Percentiles rank a stretch among this genome's conserved stretches.
Conservation (phyloP, 768 basidiomycete species). For the Saitozyma podzolica region DNA sequence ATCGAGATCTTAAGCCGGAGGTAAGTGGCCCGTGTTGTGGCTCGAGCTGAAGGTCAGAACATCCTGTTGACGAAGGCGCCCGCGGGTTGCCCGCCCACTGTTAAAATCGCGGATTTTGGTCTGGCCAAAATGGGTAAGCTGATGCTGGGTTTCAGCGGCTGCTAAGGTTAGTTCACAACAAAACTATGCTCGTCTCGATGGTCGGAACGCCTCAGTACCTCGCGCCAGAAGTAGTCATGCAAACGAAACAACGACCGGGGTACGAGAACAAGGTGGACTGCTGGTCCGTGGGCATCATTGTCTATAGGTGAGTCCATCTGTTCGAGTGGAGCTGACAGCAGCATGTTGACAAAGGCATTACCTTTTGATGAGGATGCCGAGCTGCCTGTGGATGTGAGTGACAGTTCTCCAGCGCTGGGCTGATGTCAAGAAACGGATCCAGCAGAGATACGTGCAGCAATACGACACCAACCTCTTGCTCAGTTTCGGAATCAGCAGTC, state of each 20-base stretch:
- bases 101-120: constrained; percentile 95
- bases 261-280: constrained; percentile 90
- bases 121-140: constrained; percentile 70
- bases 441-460: constrained; percentile 31
- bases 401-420: not conserved
- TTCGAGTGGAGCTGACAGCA: constrained; percentile 15
- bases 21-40: constrained; percentile 6
- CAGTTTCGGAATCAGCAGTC: constrained; percentile 53
- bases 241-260: constrained; percentile 60
- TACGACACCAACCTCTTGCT: constrained; percentile 65
- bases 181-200: constrained; percentile 68
- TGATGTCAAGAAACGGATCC: constrained; percentile 43
- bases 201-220: constrained; percentile 95
- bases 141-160: not conserved
- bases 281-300: constrained; percentile 94
- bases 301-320: constrained; percentile 70
- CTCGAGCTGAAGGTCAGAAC: constrained; percentile 58
- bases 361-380: constrained; percentile 80
- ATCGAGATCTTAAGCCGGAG: constrained; percentile 87
- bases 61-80: constrained; percentile 71
- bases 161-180: constrained; percentile 22
- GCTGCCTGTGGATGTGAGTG: constrained; percentile 59
- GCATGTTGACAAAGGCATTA: constrained; percentile 70
- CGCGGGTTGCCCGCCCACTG: constrained; percentile 60
- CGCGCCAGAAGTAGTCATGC: constrained; percentile 80